Percentiles rank a stretch among this genome's conserved stretches.
Conservation (phyloP, 306 rosid species). For the Acacia melanoxylon region DNA sequence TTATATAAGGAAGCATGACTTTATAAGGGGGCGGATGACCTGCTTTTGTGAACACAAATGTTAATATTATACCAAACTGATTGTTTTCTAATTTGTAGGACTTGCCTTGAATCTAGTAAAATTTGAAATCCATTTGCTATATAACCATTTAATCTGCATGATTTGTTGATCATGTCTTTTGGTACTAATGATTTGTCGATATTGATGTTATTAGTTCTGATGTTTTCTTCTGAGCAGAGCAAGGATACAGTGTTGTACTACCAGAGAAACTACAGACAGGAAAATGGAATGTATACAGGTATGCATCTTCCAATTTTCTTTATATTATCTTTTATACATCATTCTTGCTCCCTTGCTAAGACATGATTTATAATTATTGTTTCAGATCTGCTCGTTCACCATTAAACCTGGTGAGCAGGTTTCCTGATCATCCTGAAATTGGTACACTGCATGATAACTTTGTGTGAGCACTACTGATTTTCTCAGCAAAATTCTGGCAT, state of each 20-base stretch:
- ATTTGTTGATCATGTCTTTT: neutral
- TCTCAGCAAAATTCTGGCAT: constrained; percentile 10
- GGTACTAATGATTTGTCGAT: constrained; percentile 1
- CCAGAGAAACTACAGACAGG: constrained; percentile 95
- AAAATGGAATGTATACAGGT: constrained; percentile 97
- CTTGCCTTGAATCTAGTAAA: neutral
- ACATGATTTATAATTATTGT: constrained; percentile 14
- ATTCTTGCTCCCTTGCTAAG: constrained; percentile 13
- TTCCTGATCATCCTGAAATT: constrained; percentile 78
- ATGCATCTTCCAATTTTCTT: constrained; percentile 28
- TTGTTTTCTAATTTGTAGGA: constrained; percentile 24
- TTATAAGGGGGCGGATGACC: neutral
- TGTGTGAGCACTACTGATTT: constrained; percentile 63
- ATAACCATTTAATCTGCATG: constrained; percentile 7
- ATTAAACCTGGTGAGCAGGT: constrained; percentile 74
- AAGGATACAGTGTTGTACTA: constrained; percentile 89
- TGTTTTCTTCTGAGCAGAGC: constrained; percentile 65
- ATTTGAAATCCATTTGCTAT: neutral
- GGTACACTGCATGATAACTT: constrained; percentile 93
- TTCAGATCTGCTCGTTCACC: constrained; percentile 80
- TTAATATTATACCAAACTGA: neutral
- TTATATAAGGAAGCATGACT: constrained; percentile 8
- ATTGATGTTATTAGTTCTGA: constrained; percentile 30
- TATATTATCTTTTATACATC: constrained; percentile 18
- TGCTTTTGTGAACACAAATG: constrained; percentile 9